Evolutionary conservation across 805 yeast genomes (phyloP).

Genomic region (Ogataea haglerorum): DNA sequence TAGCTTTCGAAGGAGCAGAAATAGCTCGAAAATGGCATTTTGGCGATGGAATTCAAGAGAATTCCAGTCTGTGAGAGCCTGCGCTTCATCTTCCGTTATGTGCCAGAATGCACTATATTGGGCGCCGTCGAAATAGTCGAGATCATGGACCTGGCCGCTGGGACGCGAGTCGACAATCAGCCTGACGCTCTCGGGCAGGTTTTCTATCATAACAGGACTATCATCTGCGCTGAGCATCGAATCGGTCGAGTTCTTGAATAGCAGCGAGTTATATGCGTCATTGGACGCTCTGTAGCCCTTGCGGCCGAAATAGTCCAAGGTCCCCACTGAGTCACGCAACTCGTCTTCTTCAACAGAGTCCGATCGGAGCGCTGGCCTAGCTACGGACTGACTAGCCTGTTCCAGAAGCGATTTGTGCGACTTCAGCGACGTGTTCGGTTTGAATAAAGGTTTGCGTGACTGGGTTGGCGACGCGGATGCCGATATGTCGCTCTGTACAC

Average conservation of each 20-base stretch:
- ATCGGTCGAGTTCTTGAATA: constrained; percentile 2
- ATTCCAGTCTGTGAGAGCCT: constrained; percentile 24
- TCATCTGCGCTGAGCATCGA: constrained; percentile 4
- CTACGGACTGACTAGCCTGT: neutral
- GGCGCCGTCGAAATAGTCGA: constrained; percentile 23
- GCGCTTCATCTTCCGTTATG: constrained; percentile 24
- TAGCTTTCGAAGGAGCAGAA: constrained; percentile 24
- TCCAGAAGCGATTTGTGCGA: constrained; percentile 9
- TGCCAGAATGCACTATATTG: constrained; percentile 31
- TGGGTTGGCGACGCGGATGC: neutral
- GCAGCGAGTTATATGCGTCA: constrained; percentile 5
- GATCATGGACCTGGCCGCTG: constrained; percentile 17
- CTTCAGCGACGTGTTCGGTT: constrained; percentile 7
- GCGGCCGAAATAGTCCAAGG: constrained; percentile 10
- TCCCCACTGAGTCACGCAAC: constrained; percentile 13
- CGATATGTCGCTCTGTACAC: constrained; percentile 1
- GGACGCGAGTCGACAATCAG: constrained; percentile 30
- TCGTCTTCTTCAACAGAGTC: constrained; percentile 14
- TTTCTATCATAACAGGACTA: constrained; percentile 4
- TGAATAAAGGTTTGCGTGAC: constrained; percentile 9
- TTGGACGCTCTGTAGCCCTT: constrained; percentile 11
- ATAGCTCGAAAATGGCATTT: constrained; percentile 31
- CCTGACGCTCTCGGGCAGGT: constrained; percentile 23
- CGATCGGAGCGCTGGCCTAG: neutral
- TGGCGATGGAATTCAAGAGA: constrained; percentile 28